Evolutionary conservation across 805 yeast species (phyloP), one percentile per base, ranked within the genome.

Genomic region (Zygotorulaspora danielsina): DNA sequence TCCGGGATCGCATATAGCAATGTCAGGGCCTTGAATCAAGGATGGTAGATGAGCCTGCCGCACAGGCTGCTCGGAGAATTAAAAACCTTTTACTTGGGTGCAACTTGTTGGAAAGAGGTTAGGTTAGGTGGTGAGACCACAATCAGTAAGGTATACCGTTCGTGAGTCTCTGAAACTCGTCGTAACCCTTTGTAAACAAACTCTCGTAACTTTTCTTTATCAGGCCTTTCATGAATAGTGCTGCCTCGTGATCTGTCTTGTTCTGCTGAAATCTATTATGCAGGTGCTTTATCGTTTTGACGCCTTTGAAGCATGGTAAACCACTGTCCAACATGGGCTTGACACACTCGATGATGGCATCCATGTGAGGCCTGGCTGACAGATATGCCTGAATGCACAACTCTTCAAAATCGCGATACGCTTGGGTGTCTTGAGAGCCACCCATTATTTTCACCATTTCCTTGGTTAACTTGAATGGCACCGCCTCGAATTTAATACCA

Each of bases 371-470:
- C 48, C 98, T 73, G 48, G 88, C 81, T 0, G 95, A 83, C 53
- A 93, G 72, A 64, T 79, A 93, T 1, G 96, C 95, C 61, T 90
- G 89, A 39, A 94, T 83, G 64, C 97, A 90, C 34, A 90, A 71
- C 57, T 90, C 97, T 64, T 93, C 97, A 66, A 88, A 93, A 88
- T 96, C 85, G 50, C 71, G 72, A 66, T 79, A 93, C 0, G 96
- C 89, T 59, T 86, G 95, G 0, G 97, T 85, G 22, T 75, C 71
- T 17, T 76, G 71, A 12, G 78, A 73, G 0, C 97, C 97, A n/a
- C 98, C 98, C 81, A 93, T 78, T 1, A 93, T 97, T 59, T 78
- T 75, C 4, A 93, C 84, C 98, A 94, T 93, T 57, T 93, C 99
- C 53, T 82, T 84, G 3, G 98, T 93, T 49, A 93, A 74, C 60